phyloP scores from a whole-genome alignment of 352 stramenopile genomes.

The Phytophthora brassicae region DNA sequence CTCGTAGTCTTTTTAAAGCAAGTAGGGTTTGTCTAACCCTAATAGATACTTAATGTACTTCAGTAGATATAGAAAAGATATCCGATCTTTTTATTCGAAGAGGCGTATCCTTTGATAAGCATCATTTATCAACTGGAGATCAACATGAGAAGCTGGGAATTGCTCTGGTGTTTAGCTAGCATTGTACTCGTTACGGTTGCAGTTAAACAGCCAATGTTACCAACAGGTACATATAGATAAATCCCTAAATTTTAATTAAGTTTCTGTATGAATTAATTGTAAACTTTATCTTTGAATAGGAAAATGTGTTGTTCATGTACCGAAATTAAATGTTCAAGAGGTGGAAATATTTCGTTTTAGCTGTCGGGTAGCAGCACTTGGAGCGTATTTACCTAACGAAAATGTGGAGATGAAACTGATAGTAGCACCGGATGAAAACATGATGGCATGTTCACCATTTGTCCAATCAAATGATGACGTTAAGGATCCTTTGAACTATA shows the following conservation, averaged over 20 bases:
- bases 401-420: conserved; percentile 1
- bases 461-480: neutral
- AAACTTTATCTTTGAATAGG: conserved; percentile 10
- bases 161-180: conserved; percentile 9
- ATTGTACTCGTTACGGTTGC: neutral
- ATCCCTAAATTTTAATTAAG: no score
- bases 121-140: neutral
- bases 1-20: conserved; percentile 61
- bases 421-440: conserved; percentile 15
- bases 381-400: conserved; percentile 24
- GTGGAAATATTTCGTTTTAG: conserved; percentile 6
- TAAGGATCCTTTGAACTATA: neutral
- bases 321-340: neutral
- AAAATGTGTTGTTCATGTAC: conserved; percentile 2
- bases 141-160: conserved; percentile 8
- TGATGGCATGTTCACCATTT: conserved; percentile 29
- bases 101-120: conserved; percentile 27
- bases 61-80: conserved; percentile 8
- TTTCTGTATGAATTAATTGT: no score
- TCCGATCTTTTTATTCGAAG: conserved; percentile 26
- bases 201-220: conserved; percentile 16
- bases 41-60: conserved; percentile 25
- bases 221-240: conserved; percentile 24
- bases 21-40: conserved; percentile 37
- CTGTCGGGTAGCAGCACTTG: conserved; percentile 41